Evolutionary conservation across 208 protist genomes (phyloP).

Genomic region (Herpetomonas samuelpessoai): DNA sequence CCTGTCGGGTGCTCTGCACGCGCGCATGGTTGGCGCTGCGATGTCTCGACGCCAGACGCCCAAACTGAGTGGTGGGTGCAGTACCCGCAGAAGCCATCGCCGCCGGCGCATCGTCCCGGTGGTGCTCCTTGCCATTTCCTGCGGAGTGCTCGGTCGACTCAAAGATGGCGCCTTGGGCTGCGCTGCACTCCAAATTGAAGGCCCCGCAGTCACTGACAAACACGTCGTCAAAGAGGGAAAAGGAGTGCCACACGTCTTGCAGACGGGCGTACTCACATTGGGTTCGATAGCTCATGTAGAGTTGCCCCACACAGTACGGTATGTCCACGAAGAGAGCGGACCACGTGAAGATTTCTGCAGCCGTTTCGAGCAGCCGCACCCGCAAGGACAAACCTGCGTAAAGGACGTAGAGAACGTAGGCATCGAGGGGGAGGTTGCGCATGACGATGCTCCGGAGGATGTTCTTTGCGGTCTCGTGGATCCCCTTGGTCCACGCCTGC

Average conservation of each 20-base stretch:
- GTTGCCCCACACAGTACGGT: constrained; percentile 42
- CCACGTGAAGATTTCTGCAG: constrained; percentile 61
- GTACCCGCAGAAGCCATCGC: no score
- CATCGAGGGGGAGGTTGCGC: constrained; percentile 37
- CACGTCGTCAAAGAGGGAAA: constrained; percentile 31
- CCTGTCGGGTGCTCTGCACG: neutral
- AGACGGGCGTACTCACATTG: constrained; percentile 43
- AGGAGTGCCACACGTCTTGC: constrained; percentile 43
- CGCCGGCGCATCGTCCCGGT: neutral
- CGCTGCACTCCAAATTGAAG: constrained; percentile 24
- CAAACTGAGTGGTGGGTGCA: neutral
- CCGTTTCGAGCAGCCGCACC: constrained; percentile 43
- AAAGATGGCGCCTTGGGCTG: constrained; percentile 23
- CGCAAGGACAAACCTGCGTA: constrained; percentile 47
- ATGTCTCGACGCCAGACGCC: no score
- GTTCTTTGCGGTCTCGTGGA: constrained; percentile 34
- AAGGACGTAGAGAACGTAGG: constrained; percentile 65
- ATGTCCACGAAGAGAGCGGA: constrained; percentile 60
- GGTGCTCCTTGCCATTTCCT: constrained; percentile 15
- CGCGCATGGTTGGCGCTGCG: neutral
- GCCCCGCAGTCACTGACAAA: constrained; percentile 20
- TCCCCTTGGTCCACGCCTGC: constrained; percentile 35
- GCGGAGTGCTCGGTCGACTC: constrained; percentile 7
- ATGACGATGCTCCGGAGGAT: constrained; percentile 34
- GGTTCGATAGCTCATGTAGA: constrained; percentile 32